Percentiles rank a stretch among this genome's conserved stretches.
Evolutionary conservation across 257 asterid genomes (phyloP).

Genomic region (Solanum pinnatisectum): DNA sequence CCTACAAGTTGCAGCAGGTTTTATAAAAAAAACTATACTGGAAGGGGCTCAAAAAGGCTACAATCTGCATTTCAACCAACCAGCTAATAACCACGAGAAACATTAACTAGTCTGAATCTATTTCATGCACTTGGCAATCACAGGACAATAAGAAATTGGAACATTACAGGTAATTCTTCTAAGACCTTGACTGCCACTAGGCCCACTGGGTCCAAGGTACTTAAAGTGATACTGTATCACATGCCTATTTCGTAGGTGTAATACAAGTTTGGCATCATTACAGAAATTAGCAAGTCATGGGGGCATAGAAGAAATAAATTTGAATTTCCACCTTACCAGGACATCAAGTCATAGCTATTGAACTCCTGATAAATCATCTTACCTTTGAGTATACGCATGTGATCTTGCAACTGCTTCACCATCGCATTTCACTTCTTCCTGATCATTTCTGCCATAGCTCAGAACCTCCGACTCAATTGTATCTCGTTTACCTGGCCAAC

Average conservation of each 20-base stretch:
- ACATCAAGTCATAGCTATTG: background rate
- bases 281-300: background rate
- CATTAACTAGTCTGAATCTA: background rate
- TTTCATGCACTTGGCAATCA: background rate
- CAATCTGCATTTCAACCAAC: background rate
- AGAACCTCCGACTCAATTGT: conserved; percentile 36
- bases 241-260: background rate
- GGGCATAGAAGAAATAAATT: background rate
- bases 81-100: background rate
- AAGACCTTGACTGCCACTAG: background rate
- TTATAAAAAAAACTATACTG: background rate
- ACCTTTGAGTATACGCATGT: conserved; percentile 67
- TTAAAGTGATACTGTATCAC: background rate
- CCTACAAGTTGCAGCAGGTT: background rate
- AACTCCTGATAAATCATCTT: background rate
- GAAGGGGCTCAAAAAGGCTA: background rate
- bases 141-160: background rate
- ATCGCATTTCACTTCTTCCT: conserved; percentile 32
- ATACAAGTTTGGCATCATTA: background rate
- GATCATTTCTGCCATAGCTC: conserved; percentile 21
- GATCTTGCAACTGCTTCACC: conserved; percentile 43
- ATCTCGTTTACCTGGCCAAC: conserved; percentile 37
- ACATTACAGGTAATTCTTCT: background rate
- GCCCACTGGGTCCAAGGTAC: background rate
- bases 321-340: background rate